Conservation (phyloP, 2,329 filamentous ascomycete species). For the Xylariaceae sp. region DNA sequence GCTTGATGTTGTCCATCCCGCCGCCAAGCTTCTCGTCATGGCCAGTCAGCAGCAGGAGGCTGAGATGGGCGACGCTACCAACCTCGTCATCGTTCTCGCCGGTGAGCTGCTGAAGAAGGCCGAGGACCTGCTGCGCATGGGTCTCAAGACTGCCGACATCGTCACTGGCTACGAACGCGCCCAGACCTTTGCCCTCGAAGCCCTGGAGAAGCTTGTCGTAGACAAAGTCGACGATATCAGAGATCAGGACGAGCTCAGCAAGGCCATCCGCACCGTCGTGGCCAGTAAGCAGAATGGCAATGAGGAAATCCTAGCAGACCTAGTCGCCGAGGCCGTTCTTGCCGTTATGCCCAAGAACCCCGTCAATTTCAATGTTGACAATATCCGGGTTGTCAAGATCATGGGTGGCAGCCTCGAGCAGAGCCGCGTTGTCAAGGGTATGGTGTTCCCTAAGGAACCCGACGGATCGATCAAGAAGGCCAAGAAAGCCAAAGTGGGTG, state of each 20-base stretch:
- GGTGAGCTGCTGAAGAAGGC: slow-evolving; percentile 96
- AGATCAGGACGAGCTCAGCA: slow-evolving; percentile 80
- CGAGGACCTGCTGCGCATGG: slow-evolving; percentile 93
- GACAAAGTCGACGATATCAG: slow-evolving; percentile 86
- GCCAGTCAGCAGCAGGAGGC: slow-evolving; percentile 97
- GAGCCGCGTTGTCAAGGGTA: slow-evolving; percentile 91
- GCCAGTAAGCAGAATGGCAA: slow-evolving; percentile 95
- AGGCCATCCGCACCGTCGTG: slow-evolving; percentile 92
- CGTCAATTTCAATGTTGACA: slow-evolving; percentile 96
- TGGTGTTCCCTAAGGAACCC: slow-evolving; percentile 98
- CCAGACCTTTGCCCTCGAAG: slow-evolving; percentile 80
- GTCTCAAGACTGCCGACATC: slow-evolving; percentile 97
- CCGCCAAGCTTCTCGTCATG: slow-evolving; percentile 97
- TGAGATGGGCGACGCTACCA: slow-evolving; percentile 98
- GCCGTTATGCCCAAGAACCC: slow-evolving; percentile 95
- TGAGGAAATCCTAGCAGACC: slow-evolving; percentile 80
- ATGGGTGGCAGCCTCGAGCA: slow-evolving; percentile 97
- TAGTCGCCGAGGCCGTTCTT: slow-evolving; percentile 83
- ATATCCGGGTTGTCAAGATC: slow-evolving; percentile 98
- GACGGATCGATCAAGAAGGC: slow-evolving; percentile 90
- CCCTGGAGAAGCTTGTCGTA: slow-evolving; percentile 82
- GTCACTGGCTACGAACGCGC: slow-evolving; percentile 94
- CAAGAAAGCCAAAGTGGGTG: slow-evolving; percentile 88
- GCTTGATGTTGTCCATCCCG: slow-evolving; percentile 96
- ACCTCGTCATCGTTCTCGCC: slow-evolving; percentile 92